Evolutionary conservation across 2,329 filamentous ascomycete genomes (phyloP), one percentile per base, ranked within the genome.

Genomic region (Epichloe sibirici): DNA sequence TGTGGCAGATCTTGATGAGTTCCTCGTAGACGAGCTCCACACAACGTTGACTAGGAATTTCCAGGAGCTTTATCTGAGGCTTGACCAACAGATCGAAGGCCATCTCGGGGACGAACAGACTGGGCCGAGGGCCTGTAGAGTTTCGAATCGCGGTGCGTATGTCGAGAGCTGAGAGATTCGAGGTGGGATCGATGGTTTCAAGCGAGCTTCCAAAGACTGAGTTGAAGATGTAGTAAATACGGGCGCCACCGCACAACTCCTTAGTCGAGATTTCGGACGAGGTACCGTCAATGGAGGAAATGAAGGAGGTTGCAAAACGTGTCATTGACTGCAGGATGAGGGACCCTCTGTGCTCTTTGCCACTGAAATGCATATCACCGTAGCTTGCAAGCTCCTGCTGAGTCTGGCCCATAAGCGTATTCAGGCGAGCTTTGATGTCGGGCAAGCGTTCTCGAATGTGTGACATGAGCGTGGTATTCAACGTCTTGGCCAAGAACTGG

Each of bases 201-300:
- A 98, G 76, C 21, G 91, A 94, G 69, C 91, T 96, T 54, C 93
- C 93, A 69, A 97, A 98, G 44, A 97, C 91, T 5, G 90, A 95
- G 72, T 97, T 97, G 78, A 96, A 97, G 60, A 97, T 96, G 71
- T 97, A 96, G 73, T 97, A 97, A 64, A 97, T 96, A 55, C 91
- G 82, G 46, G 90, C 90, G 65, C 90, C 90, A 64, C 90, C 90
- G 62, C 90, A 95, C 11, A 97, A 81, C 71, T 97, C 93, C 71
- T 98, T 97, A 39, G 93, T 98, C 17, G 93, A 97, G 56, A 98
- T 98, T 66, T 98, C 91, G 13, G 90, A 95, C 5, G 91, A 97
- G 7, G 93, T 98, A 75, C 93, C 93, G 65, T 98, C 93, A 57
- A 98, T 98, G 12, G 93, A 97, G 5, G 93, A 91, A 65, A 96